A percentile compares a stretch with the other conserved stretches of the same genome.
Evolutionary conservation across 805 yeast species (phyloP).

Genomic region (Isabelozyma gotoi): DNA sequence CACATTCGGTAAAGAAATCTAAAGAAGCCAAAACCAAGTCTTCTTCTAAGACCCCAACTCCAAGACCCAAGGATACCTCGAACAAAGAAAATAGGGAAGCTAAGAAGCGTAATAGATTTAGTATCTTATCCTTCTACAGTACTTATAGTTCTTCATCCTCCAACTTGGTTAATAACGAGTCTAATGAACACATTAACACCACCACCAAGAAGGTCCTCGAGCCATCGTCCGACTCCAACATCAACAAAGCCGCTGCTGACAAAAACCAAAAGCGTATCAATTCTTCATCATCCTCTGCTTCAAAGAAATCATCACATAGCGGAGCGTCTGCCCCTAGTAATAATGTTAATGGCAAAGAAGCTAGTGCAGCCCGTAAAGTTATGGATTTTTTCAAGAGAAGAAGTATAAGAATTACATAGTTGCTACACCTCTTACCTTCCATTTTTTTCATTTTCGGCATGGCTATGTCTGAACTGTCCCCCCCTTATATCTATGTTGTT

Average conservation of each 20-base stretch:
- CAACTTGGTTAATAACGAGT: constrained; percentile 6
- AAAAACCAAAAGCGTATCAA: constrained; percentile 22
- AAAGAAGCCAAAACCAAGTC: constrained; percentile 3
- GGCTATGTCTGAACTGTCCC: background rate
- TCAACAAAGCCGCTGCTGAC: constrained; percentile 12
- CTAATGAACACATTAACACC: constrained; percentile 4
- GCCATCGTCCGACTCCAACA: constrained; percentile 29
- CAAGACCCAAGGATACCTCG: background rate
- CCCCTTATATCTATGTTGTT: background rate
- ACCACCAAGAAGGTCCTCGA: constrained; percentile 27
- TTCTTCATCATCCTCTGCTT: constrained; percentile 27
- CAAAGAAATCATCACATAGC: constrained; percentile 25
- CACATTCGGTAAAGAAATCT: background rate
- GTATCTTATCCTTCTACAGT: constrained; percentile 43
- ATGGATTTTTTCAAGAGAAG: constrained; percentile 78
- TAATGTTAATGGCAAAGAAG: constrained; percentile 47
- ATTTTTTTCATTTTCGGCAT: background rate
- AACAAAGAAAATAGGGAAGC: constrained; percentile 19
- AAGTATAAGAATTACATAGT: constrained; percentile 28
- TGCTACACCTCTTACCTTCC: background rate
- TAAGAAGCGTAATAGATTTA: constrained; percentile 43
- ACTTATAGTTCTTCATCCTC: constrained; percentile 25
- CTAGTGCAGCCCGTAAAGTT: constrained; percentile 74
- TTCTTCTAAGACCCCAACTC: background rate
- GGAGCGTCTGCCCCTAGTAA: constrained; percentile 16